Base-by-base conservation (phyloP, 805 yeast genomes). In the Schwanniomyces polymorphus region DNA sequence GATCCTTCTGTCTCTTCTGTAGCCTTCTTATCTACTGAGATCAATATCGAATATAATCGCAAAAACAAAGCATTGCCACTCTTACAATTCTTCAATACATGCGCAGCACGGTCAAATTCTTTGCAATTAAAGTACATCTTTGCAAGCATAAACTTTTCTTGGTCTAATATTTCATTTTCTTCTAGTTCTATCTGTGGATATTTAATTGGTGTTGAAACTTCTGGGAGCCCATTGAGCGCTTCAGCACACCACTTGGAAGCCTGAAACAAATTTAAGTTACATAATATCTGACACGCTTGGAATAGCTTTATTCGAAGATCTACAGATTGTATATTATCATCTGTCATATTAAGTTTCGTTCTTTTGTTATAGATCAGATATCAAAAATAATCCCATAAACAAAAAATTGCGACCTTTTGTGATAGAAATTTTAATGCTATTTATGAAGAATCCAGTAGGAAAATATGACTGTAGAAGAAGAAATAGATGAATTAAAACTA, bases 191-290 rank as follows among this genome's bases (percentile, higher is more conserved):
- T 46, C 4, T 45, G 11, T 7, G 52, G 50, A 41, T 40, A 49
- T 35, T 48, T 54, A 10, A 58, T 49, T 8, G 33, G 29, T 5
- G 43, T 21, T 8, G 44, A 44, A 6, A 52, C n/a, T 17, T 42
- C 31, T 49, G 63, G 45, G 40, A 87, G 66, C 0, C 92, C 95
- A 55, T 76, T 78, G 17, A 86, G 68, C 1, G 96, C 96, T 58
- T 90, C 97, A 2, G 89, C 84, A 47, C 72, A 75, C 96, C 96
- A 91, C 69, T 88, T 88, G 3, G 96, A 81, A 0, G 91, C 84
- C 43, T 82, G 83, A 57, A 76, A 75, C 10, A 90, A 71, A 48
- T 86, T 81, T 49, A 88, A 69, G 28, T 79, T 78, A 1, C 81
- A 63, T 16, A 89, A 69, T 4, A 72, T 68, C 17, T 55, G 55